Conservation (phyloP, 257 asterid genomes). For the Verbascum thapsus region DNA sequence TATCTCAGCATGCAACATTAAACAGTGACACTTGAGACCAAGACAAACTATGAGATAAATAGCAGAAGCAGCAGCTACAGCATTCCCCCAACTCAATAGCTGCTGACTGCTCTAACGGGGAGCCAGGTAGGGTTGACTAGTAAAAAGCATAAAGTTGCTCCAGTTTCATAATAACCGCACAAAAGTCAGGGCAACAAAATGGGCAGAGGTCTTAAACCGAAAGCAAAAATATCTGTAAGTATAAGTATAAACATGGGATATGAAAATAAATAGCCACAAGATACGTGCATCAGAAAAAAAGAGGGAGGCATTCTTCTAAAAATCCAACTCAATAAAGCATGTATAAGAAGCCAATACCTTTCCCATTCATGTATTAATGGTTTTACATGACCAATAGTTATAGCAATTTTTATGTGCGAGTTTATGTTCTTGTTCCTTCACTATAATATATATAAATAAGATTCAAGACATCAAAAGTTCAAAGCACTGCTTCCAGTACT, state of each 20-base stretch:
- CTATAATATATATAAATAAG: neutral
- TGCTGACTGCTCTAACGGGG: no score
- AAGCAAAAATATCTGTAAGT: neutral
- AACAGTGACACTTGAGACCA: no score
- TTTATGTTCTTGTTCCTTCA: neutral
- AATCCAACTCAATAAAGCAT: slow-evolving; percentile 13
- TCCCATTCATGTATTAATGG: neutral
- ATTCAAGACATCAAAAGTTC: neutral
- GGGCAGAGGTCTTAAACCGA: neutral
- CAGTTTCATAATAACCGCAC: slow-evolving; percentile 21
- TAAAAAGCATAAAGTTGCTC: slow-evolving; percentile 5
- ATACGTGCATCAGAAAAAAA: neutral
- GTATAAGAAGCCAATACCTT: slow-evolving; percentile 7
- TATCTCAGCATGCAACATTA: no score
- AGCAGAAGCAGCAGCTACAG: no score
- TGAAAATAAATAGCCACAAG: neutral
- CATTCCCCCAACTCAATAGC: no score
- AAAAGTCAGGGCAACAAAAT: neutral
- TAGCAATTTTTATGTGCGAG: neutral
- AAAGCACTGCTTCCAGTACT: slow-evolving; percentile 7
- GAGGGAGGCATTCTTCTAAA: neutral
- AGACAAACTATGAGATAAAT: no score
- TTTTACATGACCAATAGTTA: slow-evolving; percentile 2
- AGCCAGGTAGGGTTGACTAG: neutral
- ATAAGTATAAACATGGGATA: neutral